Percentiles rank a stretch among this genome's conserved stretches.
These are phyloP conservation scores for Fagopyrum tataricum DNA, from an alignment of 148 eudicot genomes.

Conservation along the genomic window DNA sequence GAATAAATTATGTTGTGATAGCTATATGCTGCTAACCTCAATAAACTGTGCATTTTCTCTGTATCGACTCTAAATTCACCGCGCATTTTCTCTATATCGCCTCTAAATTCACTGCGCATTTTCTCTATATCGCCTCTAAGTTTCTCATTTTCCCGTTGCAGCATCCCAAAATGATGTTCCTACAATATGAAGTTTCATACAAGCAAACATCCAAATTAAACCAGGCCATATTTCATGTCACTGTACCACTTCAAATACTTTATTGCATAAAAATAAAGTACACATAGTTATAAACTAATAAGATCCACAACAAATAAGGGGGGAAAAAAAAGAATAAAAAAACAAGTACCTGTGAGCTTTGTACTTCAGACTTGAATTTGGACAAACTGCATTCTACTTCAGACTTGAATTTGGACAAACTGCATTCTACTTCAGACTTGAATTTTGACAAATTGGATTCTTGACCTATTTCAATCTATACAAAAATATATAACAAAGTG, in stretches of 20 bases:
- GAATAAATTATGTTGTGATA: background rate
- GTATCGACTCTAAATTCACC: conserved; percentile 59
- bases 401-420: conserved; percentile 63
- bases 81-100: conserved; percentile 72
- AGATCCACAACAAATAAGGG: background rate
- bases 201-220: background rate
- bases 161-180: conserved; percentile 69
- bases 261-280: background rate
- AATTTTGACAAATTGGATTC: conserved; percentile 74
- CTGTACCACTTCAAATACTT: background rate
- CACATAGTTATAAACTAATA: background rate
- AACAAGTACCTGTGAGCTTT: conserved; percentile 73
- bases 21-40: conserved; percentile 38
- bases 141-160: conserved; percentile 79
- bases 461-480: conserved; percentile 70
- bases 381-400: conserved; percentile 47
- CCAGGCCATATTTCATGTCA: background rate
- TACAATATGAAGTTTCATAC: conserved; percentile 23
- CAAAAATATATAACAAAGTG: conserved; percentile 3
- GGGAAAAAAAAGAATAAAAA: background rate
- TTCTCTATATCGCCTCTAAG: conserved; percentile 64
- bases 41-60: conserved; percentile 74
- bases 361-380: conserved; percentile 70
- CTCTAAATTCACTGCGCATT: conserved; percentile 67
- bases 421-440: conserved; percentile 64